Conservation (phyloP, 2,329 filamentous ascomycete species). For the Fusarium subglutinans region DNA sequence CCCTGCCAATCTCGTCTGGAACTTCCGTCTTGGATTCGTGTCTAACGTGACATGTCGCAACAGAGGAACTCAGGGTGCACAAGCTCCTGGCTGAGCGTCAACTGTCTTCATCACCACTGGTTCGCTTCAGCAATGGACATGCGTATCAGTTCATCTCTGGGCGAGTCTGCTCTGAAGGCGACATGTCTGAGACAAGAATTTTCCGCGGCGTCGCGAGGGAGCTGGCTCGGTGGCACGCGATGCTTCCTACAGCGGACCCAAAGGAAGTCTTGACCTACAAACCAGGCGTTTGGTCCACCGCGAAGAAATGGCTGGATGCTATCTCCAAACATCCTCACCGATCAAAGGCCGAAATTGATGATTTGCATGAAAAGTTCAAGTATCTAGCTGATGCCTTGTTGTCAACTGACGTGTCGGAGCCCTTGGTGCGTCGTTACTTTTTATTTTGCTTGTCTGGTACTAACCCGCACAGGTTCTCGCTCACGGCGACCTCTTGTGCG, state of each 20-base stretch:
- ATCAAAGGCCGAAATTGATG: neutral
- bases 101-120: conserved; percentile 27
- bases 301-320: conserved; percentile 34
- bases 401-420: conserved; percentile 7
- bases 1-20: neutral
- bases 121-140: conserved; percentile 36
- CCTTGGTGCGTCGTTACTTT: conserved; percentile 25
- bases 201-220: conserved; percentile 34
- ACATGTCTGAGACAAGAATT: conserved; percentile 22
- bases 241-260: neutral
- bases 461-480: conserved; percentile 27
- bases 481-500: conserved; percentile 35
- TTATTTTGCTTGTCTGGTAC: neutral
- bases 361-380: conserved; percentile 25
- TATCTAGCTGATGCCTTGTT: conserved; percentile 19
- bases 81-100: conserved; percentile 25
- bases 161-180: conserved; percentile 17
- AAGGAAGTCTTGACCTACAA: conserved; percentile 4
- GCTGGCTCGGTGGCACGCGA: conserved; percentile 30
- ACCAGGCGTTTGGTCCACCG: conserved; percentile 34
- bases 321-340: conserved; percentile 9
- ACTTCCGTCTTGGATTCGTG: neutral
- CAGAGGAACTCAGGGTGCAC: conserved; percentile 37
- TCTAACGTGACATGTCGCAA: conserved; percentile 12
- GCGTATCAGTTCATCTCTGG: conserved; percentile 33